These are phyloP conservation scores for Lactarius trivialis DNA, from an alignment of 768 basidiomycete genomes.

Conservation along the genomic window DNA sequence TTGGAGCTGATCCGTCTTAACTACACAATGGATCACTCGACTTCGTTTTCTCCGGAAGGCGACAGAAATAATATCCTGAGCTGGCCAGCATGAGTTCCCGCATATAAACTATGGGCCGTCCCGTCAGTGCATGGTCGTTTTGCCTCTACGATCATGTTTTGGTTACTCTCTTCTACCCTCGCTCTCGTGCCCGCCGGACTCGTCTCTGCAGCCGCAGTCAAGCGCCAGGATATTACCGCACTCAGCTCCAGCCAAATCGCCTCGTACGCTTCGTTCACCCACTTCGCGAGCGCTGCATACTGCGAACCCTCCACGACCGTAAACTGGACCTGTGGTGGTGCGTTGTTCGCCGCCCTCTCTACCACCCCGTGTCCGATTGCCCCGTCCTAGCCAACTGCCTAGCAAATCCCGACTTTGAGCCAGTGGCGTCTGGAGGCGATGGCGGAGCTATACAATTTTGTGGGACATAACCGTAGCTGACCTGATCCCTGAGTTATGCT, in stretches of 20 bases:
- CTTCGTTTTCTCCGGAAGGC: neutral
- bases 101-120: neutral
- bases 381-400: slow-evolving; percentile 36
- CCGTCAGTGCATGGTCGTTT: too few species aligned
- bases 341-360: neutral
- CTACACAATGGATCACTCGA: too few species aligned
- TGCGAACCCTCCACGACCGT: slow-evolving; percentile 27
- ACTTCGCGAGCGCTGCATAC: slow-evolving; percentile 31
- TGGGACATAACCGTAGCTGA: slow-evolving; percentile 18
- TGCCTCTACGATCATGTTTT: neutral
- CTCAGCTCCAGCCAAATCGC: slow-evolving; percentile 26
- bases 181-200: neutral
- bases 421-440: slow-evolving; percentile 44
- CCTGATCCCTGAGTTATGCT: neutral
- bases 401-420: slow-evolving; percentile 42
- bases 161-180: neutral
- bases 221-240: slow-evolving; percentile 23
- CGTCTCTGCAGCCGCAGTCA: neutral
- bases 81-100: neutral
- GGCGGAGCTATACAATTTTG: slow-evolving; percentile 40
- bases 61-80: neutral
- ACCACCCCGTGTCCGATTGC: neutral
- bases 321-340: slow-evolving; percentile 30
- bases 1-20: too few species aligned
- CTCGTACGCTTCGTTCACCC: slow-evolving; percentile 28